phyloP scores from a whole-genome alignment of 106 monocot species.

The Dendrobium officinale region DNA sequence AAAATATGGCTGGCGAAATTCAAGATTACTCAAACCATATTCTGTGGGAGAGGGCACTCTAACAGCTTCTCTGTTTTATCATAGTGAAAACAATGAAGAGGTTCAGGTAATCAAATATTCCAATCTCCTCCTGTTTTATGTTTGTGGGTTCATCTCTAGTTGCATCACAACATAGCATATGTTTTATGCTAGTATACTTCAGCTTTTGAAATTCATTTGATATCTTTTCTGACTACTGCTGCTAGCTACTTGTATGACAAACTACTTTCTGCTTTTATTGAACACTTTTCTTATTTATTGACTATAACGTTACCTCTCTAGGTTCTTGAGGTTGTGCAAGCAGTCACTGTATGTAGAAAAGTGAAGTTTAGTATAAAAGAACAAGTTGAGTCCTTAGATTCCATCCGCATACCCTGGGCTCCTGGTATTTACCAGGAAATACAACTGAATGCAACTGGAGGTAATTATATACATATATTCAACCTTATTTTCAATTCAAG shows the following conservation, averaged over 20 bases:
- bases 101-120: constrained; percentile 39
- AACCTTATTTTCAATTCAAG: background rate
- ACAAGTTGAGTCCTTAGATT: constrained; percentile 18
- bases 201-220: background rate
- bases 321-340: constrained; percentile 66
- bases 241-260: background rate
- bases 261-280: background rate
- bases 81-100: constrained; percentile 29
- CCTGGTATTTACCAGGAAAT: constrained; percentile 74
- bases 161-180: background rate
- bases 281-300: background rate
- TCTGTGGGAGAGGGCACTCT: constrained; percentile 55
- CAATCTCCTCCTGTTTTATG: constrained; percentile 4
- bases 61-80: constrained; percentile 62
- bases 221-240: background rate
- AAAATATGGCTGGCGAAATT: constrained; percentile 38
- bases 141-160: background rate
- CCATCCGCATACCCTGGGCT: constrained; percentile 77
- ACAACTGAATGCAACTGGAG: constrained; percentile 69
- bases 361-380: constrained; percentile 39
- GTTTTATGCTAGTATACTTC: background rate
- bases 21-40: constrained; percentile 58
- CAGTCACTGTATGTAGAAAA: constrained; percentile 68
- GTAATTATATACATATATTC: constrained; percentile 23
- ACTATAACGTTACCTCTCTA: constrained; percentile 15